Evolutionary conservation across 2,329 filamentous ascomycete genomes (phyloP).

Genomic region (Microthyrium microscopicum): DNA sequence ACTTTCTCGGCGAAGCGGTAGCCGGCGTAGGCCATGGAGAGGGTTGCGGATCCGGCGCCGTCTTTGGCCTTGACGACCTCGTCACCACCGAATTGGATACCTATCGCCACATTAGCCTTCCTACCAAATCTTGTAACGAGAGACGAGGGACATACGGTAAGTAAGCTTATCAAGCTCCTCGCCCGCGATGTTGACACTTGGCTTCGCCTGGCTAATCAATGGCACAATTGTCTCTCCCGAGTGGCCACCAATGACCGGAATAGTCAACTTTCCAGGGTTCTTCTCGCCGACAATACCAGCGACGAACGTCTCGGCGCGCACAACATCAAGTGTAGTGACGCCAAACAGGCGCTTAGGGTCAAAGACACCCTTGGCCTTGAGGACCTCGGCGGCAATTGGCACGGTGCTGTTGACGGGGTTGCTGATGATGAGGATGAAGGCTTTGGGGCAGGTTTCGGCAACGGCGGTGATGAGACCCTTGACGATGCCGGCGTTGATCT

Average conservation of each 20-base stretch:
- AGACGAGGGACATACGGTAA: slow-evolving; percentile 43
- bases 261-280: slow-evolving; percentile 64
- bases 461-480: slow-evolving; percentile 80
- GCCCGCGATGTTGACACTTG: slow-evolving; percentile 60
- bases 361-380: slow-evolving; percentile 87
- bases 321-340: slow-evolving; percentile 96
- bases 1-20: slow-evolving; percentile 94
- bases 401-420: slow-evolving; percentile 99
- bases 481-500: slow-evolving; percentile 97
- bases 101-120: slow-evolving; percentile 18
- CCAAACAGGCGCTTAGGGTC: slow-evolving; percentile 92
- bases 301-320: slow-evolving; percentile 94
- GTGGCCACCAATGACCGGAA: slow-evolving; percentile 93
- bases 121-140: slow-evolving; percentile 8
- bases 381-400: slow-evolving; percentile 89
- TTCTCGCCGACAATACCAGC: slow-evolving; percentile 68
- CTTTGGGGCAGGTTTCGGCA: slow-evolving; percentile 79
- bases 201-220: slow-evolving; percentile 82
- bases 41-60: slow-evolving; percentile 72
- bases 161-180: slow-evolving; percentile 85
- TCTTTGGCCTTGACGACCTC: slow-evolving; percentile 94
- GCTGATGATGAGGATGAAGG: slow-evolving; percentile 91
- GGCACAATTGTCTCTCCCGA: slow-evolving; percentile 97
- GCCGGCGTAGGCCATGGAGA: slow-evolving; percentile 91
- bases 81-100: slow-evolving; percentile 92